A percentile compares a stretch with the other conserved stretches of the same genome.
Evolutionary conservation across 1,284 basidiomycete species (phyloP).

Genomic region (Leccinum pachyderme): DNA sequence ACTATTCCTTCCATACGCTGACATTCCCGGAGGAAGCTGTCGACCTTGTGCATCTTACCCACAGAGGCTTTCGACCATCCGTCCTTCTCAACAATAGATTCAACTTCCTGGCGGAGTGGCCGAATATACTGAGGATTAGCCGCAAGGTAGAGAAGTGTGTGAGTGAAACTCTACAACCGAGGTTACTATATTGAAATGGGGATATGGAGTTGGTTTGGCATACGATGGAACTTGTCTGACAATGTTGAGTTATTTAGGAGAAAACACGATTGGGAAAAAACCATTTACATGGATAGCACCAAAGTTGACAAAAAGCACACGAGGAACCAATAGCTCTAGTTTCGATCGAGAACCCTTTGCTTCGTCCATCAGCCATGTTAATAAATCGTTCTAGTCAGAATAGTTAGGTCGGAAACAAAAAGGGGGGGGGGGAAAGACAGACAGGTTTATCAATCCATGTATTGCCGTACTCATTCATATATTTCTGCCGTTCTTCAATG

Average conservation of each 20-base stretch:
- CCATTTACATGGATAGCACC: conserved; percentile 36
- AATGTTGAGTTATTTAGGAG: background rate
- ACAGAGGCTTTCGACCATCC: conserved; percentile 46
- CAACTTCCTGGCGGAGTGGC: background rate
- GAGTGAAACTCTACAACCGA: conserved; percentile 26
- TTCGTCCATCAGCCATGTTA: conserved; percentile 46
- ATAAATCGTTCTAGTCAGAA: conserved; percentile 11
- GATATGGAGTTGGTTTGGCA: no score
- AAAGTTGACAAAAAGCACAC: conserved; percentile 38
- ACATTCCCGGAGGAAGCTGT: conserved; percentile 48
- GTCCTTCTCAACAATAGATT: conserved; percentile 32
- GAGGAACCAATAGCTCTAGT: conserved; percentile 29
- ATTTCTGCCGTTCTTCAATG: conserved; percentile 36
- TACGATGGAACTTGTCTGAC: background rate
- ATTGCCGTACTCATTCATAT: conserved; percentile 33
- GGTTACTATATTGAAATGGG: background rate
- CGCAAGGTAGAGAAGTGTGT: conserved; percentile 38
- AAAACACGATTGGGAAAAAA: background rate
- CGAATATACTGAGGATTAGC: conserved; percentile 26
- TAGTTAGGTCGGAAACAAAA: conserved; percentile 15
- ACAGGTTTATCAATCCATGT: conserved; percentile 41
- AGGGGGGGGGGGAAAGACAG: conserved; percentile 16
- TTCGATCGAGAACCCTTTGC: conserved; percentile 31
- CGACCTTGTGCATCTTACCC: conserved; percentile 41
- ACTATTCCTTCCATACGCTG: conserved; percentile 35